phyloP scores from a whole-genome alignment of 2,329 filamentous ascomycete species.

The Alternaria triticina region DNA sequence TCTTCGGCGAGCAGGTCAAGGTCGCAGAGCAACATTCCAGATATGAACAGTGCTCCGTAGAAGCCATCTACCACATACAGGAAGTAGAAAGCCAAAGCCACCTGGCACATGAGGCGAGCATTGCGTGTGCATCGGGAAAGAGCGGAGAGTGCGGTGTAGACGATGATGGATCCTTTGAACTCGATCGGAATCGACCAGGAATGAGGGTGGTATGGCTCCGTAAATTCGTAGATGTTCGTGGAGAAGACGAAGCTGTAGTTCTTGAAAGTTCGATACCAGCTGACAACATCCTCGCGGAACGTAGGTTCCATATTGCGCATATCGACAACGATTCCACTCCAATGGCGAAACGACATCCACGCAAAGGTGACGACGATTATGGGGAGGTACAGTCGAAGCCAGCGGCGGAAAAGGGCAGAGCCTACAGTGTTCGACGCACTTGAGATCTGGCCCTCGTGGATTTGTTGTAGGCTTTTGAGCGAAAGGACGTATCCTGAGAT shows the following conservation, averaged over 20 bases:
- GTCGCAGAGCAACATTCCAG: constrained; percentile 47
- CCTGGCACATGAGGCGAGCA: constrained; percentile 62
- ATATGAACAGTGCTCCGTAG: constrained; percentile 55
- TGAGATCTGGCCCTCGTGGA: constrained; percentile 51
- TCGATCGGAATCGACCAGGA: constrained; percentile 49
- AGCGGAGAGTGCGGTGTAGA: constrained; percentile 65
- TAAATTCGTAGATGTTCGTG: constrained; percentile 65
- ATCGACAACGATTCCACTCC: constrained; percentile 38
- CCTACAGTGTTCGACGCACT: constrained; percentile 53
- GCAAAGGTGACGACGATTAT: constrained; percentile 63
- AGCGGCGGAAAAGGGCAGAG: constrained; percentile 59
- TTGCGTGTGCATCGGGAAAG: constrained; percentile 63
- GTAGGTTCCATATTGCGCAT: constrained; percentile 60
- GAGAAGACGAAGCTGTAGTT: constrained; percentile 73
- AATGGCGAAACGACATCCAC: constrained; percentile 62
- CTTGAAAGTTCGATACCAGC: constrained; percentile 54
- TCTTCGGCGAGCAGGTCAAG: constrained; percentile 41
- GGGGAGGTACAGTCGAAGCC: constrained; percentile 58
- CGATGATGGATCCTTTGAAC: constrained; percentile 65
- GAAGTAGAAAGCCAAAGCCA: constrained; percentile 67
- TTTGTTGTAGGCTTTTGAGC: constrained; percentile 52
- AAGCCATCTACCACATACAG: constrained; percentile 71
- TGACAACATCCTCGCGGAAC: constrained; percentile 35
- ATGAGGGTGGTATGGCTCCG: constrained; percentile 43
- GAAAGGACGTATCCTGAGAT: constrained; percentile 62